phyloP scores from a whole-genome alignment of 1,284 basidiomycete species.

The Puccinia polysora region DNA sequence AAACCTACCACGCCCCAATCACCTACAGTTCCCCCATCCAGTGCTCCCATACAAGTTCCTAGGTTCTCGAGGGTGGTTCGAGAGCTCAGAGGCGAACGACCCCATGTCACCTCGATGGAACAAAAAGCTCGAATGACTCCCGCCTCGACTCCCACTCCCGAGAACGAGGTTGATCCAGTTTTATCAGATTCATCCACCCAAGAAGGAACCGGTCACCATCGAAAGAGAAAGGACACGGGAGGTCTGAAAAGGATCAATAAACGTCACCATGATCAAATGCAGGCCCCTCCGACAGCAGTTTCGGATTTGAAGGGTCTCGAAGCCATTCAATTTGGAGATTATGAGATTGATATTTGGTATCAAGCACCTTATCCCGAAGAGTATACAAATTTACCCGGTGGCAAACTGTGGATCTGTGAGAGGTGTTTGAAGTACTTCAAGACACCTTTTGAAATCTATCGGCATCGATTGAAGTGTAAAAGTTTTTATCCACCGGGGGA shows the following conservation, averaged over 20 bases:
- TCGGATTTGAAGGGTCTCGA: too few species aligned
- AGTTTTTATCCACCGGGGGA: slow-evolving; percentile 91
- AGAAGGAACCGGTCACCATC: not conserved
- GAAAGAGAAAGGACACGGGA: slow-evolving; percentile 1
- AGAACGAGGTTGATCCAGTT: slow-evolving; percentile 22
- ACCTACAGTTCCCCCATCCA: not conserved
- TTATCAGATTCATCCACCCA: slow-evolving; percentile 16
- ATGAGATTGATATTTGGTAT: slow-evolving; percentile 97
- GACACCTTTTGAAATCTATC: slow-evolving; percentile 76
- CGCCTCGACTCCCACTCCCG: not conserved
- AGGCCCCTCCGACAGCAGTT: too few species aligned
- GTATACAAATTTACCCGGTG: slow-evolving; percentile 87
- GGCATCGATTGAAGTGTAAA: slow-evolving; percentile 95
- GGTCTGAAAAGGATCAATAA: not conserved
- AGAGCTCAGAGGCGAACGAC: slow-evolving; percentile 6
- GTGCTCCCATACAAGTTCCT: not conserved
- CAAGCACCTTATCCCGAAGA: slow-evolving; percentile 98
- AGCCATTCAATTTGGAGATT: slow-evolving; percentile 88
- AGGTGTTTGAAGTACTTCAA: slow-evolving; percentile 99
- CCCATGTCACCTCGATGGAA: not conserved
- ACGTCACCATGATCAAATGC: slow-evolving; percentile 12
- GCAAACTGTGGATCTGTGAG: slow-evolving; percentile 92
- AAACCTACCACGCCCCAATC: not conserved
- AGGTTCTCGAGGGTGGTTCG: slow-evolving; percentile 12
- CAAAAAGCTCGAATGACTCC: slow-evolving; percentile 1